A percentile compares a stretch with the other conserved stretches of the same genome.
phyloP scores from a whole-genome alignment of 2,329 filamentous ascomycete genomes.

The Exophiala aquamarina region DNA sequence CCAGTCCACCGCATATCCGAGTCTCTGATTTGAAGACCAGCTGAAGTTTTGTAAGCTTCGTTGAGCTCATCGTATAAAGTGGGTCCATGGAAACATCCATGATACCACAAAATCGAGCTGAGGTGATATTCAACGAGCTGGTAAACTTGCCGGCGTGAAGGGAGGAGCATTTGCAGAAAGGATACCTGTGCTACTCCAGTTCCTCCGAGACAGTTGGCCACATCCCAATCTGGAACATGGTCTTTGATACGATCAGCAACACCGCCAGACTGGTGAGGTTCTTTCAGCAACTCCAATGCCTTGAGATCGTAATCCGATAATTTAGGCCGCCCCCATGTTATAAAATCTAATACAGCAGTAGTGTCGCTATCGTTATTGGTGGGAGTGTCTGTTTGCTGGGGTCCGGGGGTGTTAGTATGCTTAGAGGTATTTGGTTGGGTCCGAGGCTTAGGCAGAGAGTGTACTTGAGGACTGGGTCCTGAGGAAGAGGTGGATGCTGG shows the following conservation, averaged over 20 bases:
- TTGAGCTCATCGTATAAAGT: slow-evolving; percentile 27
- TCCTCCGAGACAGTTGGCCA: slow-evolving; percentile 24
- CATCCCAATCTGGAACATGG: slow-evolving; percentile 25
- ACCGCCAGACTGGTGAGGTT: slow-evolving; percentile 29
- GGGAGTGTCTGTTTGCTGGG: not conserved
- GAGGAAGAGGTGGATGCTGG: slow-evolving; percentile 13
- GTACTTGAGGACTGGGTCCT: slow-evolving; percentile 4
- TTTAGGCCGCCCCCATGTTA: slow-evolving; percentile 47
- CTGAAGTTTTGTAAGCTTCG: slow-evolving; percentile 18
- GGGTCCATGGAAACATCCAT: slow-evolving; percentile 25
- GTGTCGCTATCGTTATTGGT: slow-evolving; percentile 12
- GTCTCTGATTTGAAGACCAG: slow-evolving; percentile 24
- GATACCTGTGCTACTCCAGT: slow-evolving; percentile 26
- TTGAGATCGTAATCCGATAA: slow-evolving; percentile 26
- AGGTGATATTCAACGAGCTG: slow-evolving; percentile 28
- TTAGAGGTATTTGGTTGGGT: not conserved
- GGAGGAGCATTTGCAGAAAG: slow-evolving; percentile 27
- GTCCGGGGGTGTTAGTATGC: slow-evolving; percentile 5
- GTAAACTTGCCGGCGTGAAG: slow-evolving; percentile 22
- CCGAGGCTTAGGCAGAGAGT: not conserved
- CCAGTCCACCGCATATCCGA: slow-evolving; percentile 26
- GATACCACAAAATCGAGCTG: slow-evolving; percentile 25
- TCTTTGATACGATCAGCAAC: slow-evolving; percentile 10
- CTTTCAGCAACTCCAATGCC: slow-evolving; percentile 36
- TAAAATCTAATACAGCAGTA: slow-evolving; percentile 44